Percentiles rank a stretch among this genome's conserved stretches.
Conservation (phyloP, 441 rosid species). For the Viola pubescens region DNA sequence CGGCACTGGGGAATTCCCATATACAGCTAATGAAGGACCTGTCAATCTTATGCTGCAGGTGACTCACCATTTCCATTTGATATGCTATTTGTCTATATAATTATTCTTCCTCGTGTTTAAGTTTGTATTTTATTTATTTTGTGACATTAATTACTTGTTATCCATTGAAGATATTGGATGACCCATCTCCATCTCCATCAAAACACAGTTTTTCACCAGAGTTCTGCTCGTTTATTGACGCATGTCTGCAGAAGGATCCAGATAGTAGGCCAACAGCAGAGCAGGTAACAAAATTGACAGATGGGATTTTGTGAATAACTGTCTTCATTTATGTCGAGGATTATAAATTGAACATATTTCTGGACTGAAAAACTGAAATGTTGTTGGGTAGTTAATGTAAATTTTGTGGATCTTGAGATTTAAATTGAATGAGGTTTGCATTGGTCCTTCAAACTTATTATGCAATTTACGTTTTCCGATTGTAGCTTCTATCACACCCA, state of each 20-base stretch:
- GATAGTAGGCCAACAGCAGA: slow-evolving; percentile 88
- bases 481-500: slow-evolving; percentile 83
- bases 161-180: slow-evolving; percentile 72
- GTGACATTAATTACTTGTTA: slow-evolving; percentile 8
- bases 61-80: slow-evolving; percentile 12
- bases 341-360: neutral
- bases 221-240: slow-evolving; percentile 84
- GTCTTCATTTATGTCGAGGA: neutral
- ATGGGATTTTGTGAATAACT: neutral
- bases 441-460: neutral
- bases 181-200: slow-evolving; percentile 88
- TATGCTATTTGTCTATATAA: neutral
- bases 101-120: neutral
- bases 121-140: neutral
- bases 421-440: too few relatives aligned
- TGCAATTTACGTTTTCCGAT: slow-evolving; percentile 11
- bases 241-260: slow-evolving; percentile 78
- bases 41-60: slow-evolving; percentile 98
- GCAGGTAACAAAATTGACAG: slow-evolving; percentile 43
- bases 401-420: too few relatives aligned
- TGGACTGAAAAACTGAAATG: neutral
- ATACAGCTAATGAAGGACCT: slow-evolving; percentile 77
- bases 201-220: slow-evolving; percentile 66
- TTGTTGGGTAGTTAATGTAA: neutral
- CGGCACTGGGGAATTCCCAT: slow-evolving; percentile 94